Conservation (phyloP, 805 yeast species). For the Lachancea fermentati region DNA sequence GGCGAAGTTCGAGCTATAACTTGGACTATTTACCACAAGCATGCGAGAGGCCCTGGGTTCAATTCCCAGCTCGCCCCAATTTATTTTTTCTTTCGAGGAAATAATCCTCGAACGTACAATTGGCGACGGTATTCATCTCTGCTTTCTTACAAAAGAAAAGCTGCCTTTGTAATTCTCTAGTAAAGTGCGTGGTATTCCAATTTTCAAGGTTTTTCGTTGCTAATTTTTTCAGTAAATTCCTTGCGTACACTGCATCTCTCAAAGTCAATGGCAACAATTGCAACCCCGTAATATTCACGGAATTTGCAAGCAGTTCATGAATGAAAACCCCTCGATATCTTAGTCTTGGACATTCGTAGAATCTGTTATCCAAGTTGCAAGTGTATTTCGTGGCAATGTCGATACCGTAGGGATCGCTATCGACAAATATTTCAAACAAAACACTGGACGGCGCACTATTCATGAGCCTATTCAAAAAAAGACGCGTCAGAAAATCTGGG, state of each 20-base stretch:
- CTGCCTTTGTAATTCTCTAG: slow-evolving; percentile 49
- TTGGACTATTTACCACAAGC: slow-evolving; percentile 14
- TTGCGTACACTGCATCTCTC: slow-evolving; percentile 29
- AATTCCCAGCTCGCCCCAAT: slow-evolving; percentile 42
- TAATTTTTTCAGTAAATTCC: slow-evolving; percentile 17
- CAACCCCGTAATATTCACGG: slow-evolving; percentile 1
- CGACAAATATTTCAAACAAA: slow-evolving; percentile 46
- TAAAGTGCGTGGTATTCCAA: background rate
- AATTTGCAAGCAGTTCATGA: slow-evolving; percentile 12
- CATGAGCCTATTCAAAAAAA: slow-evolving; percentile 35
- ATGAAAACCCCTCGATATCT: slow-evolving; percentile 22
- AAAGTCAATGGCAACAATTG: slow-evolving; percentile 20
- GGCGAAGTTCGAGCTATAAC: slow-evolving; percentile 11
- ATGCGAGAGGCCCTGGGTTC: slow-evolving; percentile 56
- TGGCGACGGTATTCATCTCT: slow-evolving; percentile 47
- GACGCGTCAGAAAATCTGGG: slow-evolving; percentile 54
- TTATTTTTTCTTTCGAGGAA: slow-evolving; percentile 7
- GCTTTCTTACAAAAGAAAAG: slow-evolving; percentile 50
- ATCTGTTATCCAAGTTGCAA: slow-evolving; percentile 7
- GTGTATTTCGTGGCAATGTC: slow-evolving; percentile 48
- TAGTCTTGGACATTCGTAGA: slow-evolving; percentile 13
- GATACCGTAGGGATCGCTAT: slow-evolving; percentile 64
- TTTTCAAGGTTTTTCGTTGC: background rate
- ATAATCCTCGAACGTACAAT: slow-evolving; percentile 11
- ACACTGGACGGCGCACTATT: slow-evolving; percentile 17